phyloP scores from a whole-genome alignment of 768 basidiomycete species.

The Udeniomyces megalosporus region DNA sequence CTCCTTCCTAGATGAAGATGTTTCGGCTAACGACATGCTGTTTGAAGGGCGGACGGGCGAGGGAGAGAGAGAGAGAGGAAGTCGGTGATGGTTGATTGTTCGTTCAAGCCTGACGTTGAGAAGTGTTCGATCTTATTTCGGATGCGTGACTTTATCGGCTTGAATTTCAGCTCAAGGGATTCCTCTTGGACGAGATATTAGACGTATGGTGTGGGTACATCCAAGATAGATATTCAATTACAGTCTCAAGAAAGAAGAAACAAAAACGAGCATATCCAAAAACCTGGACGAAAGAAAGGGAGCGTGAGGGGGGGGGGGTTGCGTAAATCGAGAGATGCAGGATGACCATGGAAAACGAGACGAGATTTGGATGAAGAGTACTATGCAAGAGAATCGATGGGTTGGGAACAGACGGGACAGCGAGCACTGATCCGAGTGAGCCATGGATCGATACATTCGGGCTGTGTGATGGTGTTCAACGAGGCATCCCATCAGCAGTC shows the following conservation, averaged over 20 bases:
- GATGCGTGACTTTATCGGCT: neutral
- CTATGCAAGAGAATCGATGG: neutral
- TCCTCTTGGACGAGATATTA: too few relatives aligned
- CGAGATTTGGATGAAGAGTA: too few relatives aligned
- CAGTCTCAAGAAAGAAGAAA: too few relatives aligned
- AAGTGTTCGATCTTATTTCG: neutral
- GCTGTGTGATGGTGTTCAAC: slow-evolving; percentile 8
- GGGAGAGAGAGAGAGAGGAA: neutral
- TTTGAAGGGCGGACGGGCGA: neutral
- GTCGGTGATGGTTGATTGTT: neutral
- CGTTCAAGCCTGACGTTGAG: neutral
- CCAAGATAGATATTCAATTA: too few relatives aligned
- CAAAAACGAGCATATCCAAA: too few relatives aligned
- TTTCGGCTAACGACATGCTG: slow-evolving; percentile 13
- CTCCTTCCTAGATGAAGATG: slow-evolving; percentile 2
- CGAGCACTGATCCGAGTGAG: slow-evolving; percentile 65
- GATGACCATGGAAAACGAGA: too few relatives aligned
- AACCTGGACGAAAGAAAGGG: neutral
- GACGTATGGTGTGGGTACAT: too few relatives aligned
- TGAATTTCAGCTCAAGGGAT: too few relatives aligned
- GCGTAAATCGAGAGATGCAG: too few relatives aligned
- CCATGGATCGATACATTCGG: slow-evolving; percentile 68
- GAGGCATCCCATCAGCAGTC: too few relatives aligned
- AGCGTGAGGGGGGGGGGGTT: neutral
- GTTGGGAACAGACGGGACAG: slow-evolving; percentile 54